Evolutionary conservation across 306 rosid genomes (phyloP), one percentile per base, ranked within the genome.

Genomic region (Carpinus fangiana): DNA sequence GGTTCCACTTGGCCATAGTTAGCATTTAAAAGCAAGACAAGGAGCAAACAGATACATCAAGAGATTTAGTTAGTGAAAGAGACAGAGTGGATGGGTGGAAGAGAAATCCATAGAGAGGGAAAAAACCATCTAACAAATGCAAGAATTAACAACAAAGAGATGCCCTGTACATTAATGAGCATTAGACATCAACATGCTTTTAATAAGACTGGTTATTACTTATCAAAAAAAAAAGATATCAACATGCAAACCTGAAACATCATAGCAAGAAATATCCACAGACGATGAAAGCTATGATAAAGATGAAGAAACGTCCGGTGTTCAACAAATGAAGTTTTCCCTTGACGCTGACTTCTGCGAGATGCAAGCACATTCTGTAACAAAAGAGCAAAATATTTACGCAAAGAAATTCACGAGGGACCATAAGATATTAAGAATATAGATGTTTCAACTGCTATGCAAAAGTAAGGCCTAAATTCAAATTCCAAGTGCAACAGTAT

Each of bases 271-370:
- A 94, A 94, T 84, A 94, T 92, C 98, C 98, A 94, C 74, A 94
- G 72, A 34, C 97, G 91, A 66, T 94, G 97, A 83, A 94, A 94
- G 80, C 98, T 94, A 62, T 94, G 98, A 86, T 90, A 94, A 17
- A 94, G 91, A 90, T 92, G 98, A 31, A 94, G 89, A 90, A 94
- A 94, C 18, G 93, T 92, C 16, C 98, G 89, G 80, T 94, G 98
- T 88, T 94, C 98, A 80, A 94, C 98, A 89, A 94, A 94, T 14
- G 98, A 94, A 70, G 98, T 94, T 86, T 94, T 94, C 60, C 98
- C 98, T 73, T 54, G 89, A 78, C 78, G 88, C 79, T 72, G 82
- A 84, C 92, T 82, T 65, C 93, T 76, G 46, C 90, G 86, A 71
- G 91, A 78, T 75, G 64, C 75, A 51, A 86, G 84, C 73, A 85